phyloP scores from a whole-genome alignment of 306 rosid species.

The Citrullus colocynthis region DNA sequence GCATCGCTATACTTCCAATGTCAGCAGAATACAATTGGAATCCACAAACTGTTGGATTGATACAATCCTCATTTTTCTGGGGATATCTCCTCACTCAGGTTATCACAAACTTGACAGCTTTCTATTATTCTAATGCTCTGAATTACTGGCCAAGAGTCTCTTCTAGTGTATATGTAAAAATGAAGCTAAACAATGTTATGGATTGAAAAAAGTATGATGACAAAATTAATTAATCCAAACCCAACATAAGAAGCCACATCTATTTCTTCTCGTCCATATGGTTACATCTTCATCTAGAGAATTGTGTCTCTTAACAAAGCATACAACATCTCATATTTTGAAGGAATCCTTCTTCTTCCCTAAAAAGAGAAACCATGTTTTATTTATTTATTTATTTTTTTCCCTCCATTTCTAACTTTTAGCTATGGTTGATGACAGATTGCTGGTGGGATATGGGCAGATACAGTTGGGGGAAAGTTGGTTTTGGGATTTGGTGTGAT shows the following conservation, averaged over 20 bases:
- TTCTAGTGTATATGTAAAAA: background rate
- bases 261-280: background rate
- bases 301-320: background rate
- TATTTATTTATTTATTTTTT: background rate
- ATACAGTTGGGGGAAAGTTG: conserved; percentile 83
- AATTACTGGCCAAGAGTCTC: background rate
- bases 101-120: background rate
- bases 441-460: conserved; percentile 99
- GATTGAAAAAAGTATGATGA: background rate
- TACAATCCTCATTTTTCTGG: conserved; percentile 99
- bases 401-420: conserved; percentile 3
- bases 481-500: conserved; percentile 84
- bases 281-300: background rate
- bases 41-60: conserved; percentile 77
- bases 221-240: background rate
- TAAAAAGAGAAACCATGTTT: background rate
- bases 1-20: conserved; percentile 99
- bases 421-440: conserved; percentile 41
- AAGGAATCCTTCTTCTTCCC: background rate
- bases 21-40: conserved; percentile 88
- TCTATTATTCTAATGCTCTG: background rate
- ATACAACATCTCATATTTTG: background rate
- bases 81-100: conserved; percentile 99
- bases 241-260: background rate
- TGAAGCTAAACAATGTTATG: background rate